These are phyloP conservation scores for Nemania diffusa DNA, from an alignment of 2,329 filamentous ascomycete species.

Conservation along the genomic window DNA sequence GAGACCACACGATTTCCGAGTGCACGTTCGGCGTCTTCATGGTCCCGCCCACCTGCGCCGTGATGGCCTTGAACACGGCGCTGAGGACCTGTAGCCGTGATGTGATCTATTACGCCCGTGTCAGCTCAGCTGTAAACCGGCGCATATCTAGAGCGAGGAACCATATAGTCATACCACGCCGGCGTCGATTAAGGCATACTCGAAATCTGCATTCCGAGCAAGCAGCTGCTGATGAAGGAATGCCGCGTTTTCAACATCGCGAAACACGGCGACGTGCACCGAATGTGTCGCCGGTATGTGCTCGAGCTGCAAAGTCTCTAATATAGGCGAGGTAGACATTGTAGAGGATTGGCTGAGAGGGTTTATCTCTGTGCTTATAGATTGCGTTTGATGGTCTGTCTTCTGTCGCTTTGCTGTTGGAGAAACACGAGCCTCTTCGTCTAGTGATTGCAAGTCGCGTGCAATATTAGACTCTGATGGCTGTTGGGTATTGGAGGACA, in stretches of 20 bases:
- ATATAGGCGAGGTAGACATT: slow-evolving; percentile 11
- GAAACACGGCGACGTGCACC: slow-evolving; percentile 80
- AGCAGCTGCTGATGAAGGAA: slow-evolving; percentile 86
- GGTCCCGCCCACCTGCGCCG: slow-evolving; percentile 67
- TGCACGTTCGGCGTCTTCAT: slow-evolving; percentile 87
- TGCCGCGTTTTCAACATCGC: slow-evolving; percentile 77
- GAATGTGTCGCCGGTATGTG: slow-evolving; percentile 76
- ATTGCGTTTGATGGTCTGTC: slow-evolving; percentile 21
- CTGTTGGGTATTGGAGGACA: not conserved
- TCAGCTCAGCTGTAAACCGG: not conserved
- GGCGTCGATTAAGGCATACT: slow-evolving; percentile 94
- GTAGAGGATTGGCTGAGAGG: not conserved
- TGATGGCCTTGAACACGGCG: slow-evolving; percentile 81
- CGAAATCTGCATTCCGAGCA: slow-evolving; percentile 83
- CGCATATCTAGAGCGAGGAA: not conserved
- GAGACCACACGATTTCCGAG: slow-evolving; percentile 83
- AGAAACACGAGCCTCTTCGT: not conserved
- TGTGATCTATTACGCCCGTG: slow-evolving; percentile 63
- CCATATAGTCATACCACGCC: slow-evolving; percentile 66
- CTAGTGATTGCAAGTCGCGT: not conserved
- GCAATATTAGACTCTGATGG: not conserved
- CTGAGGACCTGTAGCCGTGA: slow-evolving; percentile 79
- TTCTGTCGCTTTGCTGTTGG: slow-evolving; percentile 30
- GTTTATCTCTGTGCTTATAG: not conserved
- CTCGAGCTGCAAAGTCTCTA: slow-evolving; percentile 77